phyloP scores from a whole-genome alignment of 192 early-diverging fungal species.

The Martensiomyces pterosporus region DNA sequence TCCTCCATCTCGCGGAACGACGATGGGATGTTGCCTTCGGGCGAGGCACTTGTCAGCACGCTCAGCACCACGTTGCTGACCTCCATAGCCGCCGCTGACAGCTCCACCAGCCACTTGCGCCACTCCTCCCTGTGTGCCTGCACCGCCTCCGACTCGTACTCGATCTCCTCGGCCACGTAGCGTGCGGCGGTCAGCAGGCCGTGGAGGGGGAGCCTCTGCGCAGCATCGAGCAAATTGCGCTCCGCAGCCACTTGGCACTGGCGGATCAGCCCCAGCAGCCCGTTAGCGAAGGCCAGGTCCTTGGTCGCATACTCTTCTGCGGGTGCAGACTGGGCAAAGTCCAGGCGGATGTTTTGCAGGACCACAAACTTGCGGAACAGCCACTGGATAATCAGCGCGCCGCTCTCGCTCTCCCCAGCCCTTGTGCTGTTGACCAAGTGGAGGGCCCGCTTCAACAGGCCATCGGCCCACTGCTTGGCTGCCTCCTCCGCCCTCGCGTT shows the following conservation, averaged over 20 bases:
- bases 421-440: conserved; percentile 60
- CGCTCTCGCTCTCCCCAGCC: conserved; percentile 78
- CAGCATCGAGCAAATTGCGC: conserved; percentile 48
- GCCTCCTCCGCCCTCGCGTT: conserved; percentile 48
- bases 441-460: conserved; percentile 59
- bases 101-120: conserved; percentile 48
- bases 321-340: neutral
- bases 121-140: conserved; percentile 48
- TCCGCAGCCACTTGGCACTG: conserved; percentile 31
- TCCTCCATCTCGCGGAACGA: conserved; percentile 68
- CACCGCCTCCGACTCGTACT: conserved; percentile 49
- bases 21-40: conserved; percentile 87
- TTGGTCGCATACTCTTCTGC: neutral
- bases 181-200: conserved; percentile 55
- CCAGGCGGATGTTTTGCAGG: conserved; percentile 27
- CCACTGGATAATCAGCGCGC: conserved; percentile 72
- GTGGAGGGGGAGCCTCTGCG: conserved; percentile 53
- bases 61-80: conserved; percentile 61
- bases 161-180: conserved; percentile 61
- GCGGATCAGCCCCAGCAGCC: conserved; percentile 22
- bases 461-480: conserved; percentile 31
- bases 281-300: conserved; percentile 21
- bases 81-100: conserved; percentile 50
- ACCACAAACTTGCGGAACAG: conserved; percentile 76
- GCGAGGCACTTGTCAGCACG: conserved; percentile 72